A percentile compares a stretch with the other conserved stretches of the same genome.
These are phyloP conservation scores for Thymus quinquecostatus DNA, from an alignment of 257 asterid genomes.

Conservation along the genomic window DNA sequence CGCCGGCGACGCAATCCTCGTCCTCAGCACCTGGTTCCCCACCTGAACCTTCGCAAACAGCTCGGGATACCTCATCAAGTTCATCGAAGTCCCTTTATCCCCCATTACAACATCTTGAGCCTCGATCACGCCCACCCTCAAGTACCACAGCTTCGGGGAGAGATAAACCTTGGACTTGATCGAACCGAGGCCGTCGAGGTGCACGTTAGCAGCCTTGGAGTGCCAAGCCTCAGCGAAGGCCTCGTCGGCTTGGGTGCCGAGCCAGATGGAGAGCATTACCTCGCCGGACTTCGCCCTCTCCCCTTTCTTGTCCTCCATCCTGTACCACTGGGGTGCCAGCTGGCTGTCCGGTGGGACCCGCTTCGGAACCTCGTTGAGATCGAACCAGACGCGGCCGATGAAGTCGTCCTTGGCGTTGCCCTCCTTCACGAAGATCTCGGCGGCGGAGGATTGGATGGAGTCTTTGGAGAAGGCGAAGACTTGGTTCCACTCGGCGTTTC, in stretches of 20 bases:
- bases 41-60: background rate
- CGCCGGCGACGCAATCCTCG: background rate
- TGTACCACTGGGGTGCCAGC: slow-evolving; percentile 11
- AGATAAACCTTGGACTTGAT: slow-evolving; percentile 4
- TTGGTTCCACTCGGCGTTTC: background rate
- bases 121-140: background rate
- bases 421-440: slow-evolving; percentile 2
- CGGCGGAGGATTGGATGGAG: background rate
- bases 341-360: background rate
- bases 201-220: slow-evolving; percentile 1
- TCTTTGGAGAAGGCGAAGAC: slow-evolving; percentile 1
- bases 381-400: slow-evolving; percentile 5
- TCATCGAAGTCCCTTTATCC: background rate
- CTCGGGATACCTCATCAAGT: background rate
- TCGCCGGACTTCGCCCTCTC: background rate
- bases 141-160: background rate
- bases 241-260: background rate
- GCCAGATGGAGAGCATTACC: background rate
- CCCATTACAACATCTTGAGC: slow-evolving; percentile 8
- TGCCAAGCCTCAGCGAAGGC: background rate
- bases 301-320: slow-evolving; percentile 10
- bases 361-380: slow-evolving; percentile 1
- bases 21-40: slow-evolving; percentile 3
- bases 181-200: background rate
- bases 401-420: background rate